Evolutionary conservation across 2,329 filamentous ascomycete species (phyloP), one percentile per base, ranked within the genome.

Genomic region (Xylariaceae sp.): DNA sequence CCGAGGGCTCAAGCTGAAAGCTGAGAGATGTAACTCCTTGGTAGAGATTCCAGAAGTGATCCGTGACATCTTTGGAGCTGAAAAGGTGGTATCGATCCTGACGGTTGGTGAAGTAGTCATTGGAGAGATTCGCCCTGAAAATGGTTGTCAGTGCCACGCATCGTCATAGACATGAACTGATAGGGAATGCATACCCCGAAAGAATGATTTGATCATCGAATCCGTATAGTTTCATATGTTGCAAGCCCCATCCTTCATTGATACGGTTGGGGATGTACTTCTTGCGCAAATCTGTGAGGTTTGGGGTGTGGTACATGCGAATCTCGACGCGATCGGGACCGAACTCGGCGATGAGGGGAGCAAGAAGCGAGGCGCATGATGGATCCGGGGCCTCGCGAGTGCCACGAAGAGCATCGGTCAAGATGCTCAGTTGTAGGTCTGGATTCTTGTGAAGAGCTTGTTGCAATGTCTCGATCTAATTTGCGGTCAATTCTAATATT

Each of bases 221-320:
- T 0, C 93, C 93, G 58, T 98, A 98, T 0, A 98, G 74, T 75
- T 98, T 98, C 92, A 98, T 98, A 63, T 98, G 93, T 64, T 98
- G 93, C 50, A 98, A 69, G 1, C 93, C 93, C 93, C 93, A 98
- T 16, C 93, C 93, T 69, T 98, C 93, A 57, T 98, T 98, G 64
- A 98, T 92, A 17, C 93, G 79, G 62, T 82, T 88, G 0, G 93
- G 93, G 2, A 97, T 80, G 55, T 87, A 74, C 59, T 83, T 83
- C 69, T 97, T 97, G 40, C 85, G 80, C 46, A 94, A 57, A 0
- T 93, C 93, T 3, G 88, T 95, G 53, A 98, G 69, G 60, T 98
- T 98, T 0, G 93, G 93, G 1, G 93, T 98, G 67, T 98, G 93
- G 63, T 94, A 98, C 90, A 98, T 94, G 57, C 91, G 86, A 52